Evolutionary conservation across 495 filamentous ascomycete genomes (phyloP).

Genomic region (Neurospora sp.): DNA sequence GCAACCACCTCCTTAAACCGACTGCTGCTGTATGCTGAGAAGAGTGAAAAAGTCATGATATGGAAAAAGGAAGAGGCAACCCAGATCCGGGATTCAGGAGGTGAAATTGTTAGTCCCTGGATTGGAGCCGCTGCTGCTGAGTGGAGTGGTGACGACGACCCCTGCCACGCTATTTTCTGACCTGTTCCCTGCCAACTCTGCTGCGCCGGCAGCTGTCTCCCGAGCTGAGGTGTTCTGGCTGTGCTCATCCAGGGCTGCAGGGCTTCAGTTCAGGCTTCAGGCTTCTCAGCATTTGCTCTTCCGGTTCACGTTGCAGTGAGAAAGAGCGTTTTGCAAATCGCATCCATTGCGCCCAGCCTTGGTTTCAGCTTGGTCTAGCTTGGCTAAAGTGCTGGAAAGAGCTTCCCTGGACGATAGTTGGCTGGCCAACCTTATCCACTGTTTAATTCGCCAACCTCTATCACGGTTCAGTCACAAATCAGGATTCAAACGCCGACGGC

Average conservation of each 20-base stretch:
- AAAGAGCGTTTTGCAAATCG: not conserved
- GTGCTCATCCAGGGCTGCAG: not conserved
- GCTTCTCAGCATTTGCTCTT: not conserved
- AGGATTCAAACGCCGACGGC: not conserved
- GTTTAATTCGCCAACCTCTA: not conserved
- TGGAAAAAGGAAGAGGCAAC: not conserved
- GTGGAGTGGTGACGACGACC: not conserved
- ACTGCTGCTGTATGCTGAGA: not conserved
- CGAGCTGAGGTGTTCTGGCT: not conserved
- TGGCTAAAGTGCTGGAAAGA: not conserved
- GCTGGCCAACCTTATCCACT: conserved; percentile 26
- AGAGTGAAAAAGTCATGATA: not conserved
- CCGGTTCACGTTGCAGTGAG: not conserved
- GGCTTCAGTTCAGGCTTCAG: not conserved
- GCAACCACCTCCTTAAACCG: not conserved
- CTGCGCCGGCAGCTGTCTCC: not conserved
- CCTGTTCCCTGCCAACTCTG: not conserved
- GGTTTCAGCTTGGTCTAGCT: not conserved
- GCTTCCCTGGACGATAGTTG: conserved; percentile 19
- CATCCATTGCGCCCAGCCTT: not conserved
- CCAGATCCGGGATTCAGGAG: not conserved
- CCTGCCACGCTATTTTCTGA: conserved; percentile 11
- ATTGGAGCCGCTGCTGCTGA: not conserved
- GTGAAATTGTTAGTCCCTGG: not conserved
- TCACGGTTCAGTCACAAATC: not conserved